Evolutionary conservation across 108 stramenopile species (phyloP).

Genomic region (Cyclotella cryptica): DNA sequence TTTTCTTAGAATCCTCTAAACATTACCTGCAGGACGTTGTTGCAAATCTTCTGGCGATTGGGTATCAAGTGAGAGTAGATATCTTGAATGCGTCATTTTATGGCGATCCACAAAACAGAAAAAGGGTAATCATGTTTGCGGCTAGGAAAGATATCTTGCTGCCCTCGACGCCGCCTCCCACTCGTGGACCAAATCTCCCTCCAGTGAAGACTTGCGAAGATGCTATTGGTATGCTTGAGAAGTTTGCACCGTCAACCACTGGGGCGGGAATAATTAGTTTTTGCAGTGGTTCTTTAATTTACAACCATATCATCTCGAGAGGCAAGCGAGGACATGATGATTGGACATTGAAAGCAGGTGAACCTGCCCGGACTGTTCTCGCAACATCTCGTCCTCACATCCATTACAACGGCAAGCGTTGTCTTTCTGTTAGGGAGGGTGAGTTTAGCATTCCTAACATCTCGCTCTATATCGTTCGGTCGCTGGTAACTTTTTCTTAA

Average conservation of each 20-base stretch:
- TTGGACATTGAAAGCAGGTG: slow-evolving; percentile 18
- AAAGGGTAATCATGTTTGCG: slow-evolving; percentile 53
- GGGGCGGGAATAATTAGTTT: not conserved
- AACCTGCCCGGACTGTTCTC: slow-evolving; percentile 58
- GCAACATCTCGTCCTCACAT: slow-evolving; percentile 30
- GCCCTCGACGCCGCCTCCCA: slow-evolving; percentile 49
- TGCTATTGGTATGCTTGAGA: slow-evolving; percentile 56
- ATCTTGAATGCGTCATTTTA: slow-evolving; percentile 38
- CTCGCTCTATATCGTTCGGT: not conserved
- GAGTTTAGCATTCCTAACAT: not conserved
- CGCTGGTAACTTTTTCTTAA: too few species aligned
- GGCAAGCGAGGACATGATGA: slow-evolving; percentile 15
- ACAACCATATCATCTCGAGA: slow-evolving; percentile 37
- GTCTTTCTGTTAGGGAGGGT: slow-evolving; percentile 53
- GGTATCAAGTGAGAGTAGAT: slow-evolving; percentile 58
- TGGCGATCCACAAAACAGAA: slow-evolving; percentile 68
- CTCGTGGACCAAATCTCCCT: slow-evolving; percentile 47
- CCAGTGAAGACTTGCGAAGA: slow-evolving; percentile 47
- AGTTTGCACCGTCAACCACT: slow-evolving; percentile 21
- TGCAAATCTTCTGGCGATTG: slow-evolving; percentile 34
- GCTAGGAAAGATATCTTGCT: slow-evolving; percentile 44
- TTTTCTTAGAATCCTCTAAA: slow-evolving; percentile 22
- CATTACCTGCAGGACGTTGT: slow-evolving; percentile 48
- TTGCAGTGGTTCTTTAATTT: not conserved
- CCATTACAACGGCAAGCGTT: slow-evolving; percentile 54